These are phyloP conservation scores for Pichia manshurica DNA, from an alignment of 805 yeast genomes.

Conservation along the genomic window DNA sequence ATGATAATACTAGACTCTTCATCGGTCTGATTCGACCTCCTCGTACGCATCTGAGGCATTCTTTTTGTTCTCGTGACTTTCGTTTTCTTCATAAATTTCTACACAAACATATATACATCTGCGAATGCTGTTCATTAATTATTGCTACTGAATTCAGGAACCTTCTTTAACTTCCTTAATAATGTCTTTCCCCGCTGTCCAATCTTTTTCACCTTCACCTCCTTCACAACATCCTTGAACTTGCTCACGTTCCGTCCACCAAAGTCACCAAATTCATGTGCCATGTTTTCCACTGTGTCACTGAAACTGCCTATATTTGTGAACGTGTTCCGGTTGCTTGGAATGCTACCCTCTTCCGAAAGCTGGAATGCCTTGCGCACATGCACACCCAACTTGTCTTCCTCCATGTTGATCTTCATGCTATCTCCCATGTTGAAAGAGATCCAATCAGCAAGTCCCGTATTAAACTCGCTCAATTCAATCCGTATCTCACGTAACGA, in stretches of 20 bases:
- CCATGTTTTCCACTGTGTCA: conserved; percentile 11
- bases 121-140: background rate
- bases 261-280: conserved; percentile 6
- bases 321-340: background rate
- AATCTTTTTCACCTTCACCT: conserved; percentile 7
- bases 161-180: conserved; percentile 22
- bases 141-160: background rate
- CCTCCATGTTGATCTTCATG: conserved; percentile 10
- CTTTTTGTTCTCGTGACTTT: too few relatives aligned
- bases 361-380: conserved; percentile 38
- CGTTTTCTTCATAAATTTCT: too few relatives aligned
- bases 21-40: too few relatives aligned
- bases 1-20: too few relatives aligned
- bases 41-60: too few relatives aligned
- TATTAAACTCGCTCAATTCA: conserved; percentile 41
- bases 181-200: conserved; percentile 24
- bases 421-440: conserved; percentile 9
- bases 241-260: conserved; percentile 2
- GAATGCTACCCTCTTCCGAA: background rate
- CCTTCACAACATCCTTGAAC: conserved; percentile 4
- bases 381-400: conserved; percentile 38
- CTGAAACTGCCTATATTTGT: conserved; percentile 2
- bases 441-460: conserved; percentile 43
- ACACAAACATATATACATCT: too few relatives aligned
- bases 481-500: conserved; percentile 39